Percentiles rank a stretch among this genome's conserved stretches.
These are phyloP conservation scores for Gossypium davidsonii DNA, from an alignment of 441 rosid genomes.

Conservation along the genomic window DNA sequence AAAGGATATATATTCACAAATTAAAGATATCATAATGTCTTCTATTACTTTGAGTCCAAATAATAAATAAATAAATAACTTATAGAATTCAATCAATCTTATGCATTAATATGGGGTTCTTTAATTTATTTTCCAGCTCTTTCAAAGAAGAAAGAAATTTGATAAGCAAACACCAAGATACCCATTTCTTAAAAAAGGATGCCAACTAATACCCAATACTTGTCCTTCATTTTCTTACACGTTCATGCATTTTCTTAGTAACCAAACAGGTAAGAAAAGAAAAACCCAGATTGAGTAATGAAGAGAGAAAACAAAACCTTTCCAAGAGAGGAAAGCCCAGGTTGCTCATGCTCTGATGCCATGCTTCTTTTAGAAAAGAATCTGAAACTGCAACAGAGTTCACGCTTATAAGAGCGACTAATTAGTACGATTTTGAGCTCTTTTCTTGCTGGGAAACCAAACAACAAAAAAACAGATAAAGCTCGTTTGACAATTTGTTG, in stretches of 20 bases:
- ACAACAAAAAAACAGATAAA: background rate
- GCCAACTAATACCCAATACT: background rate
- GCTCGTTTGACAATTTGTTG: background rate
- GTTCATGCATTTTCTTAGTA: conserved; percentile 8
- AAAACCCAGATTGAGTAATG: background rate
- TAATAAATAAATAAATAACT: background rate
- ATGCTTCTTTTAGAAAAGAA: conserved; percentile 21
- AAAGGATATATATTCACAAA: conserved; percentile 1
- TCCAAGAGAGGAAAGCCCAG: conserved; percentile 32
- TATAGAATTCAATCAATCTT: background rate
- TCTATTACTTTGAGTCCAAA: background rate
- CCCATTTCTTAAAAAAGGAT: background rate
- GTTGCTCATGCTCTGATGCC: conserved; percentile 57
- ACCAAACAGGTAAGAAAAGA: background rate
- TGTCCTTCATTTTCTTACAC: background rate
- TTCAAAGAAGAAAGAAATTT: too few relatives aligned
- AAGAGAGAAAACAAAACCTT: conserved; percentile 38
- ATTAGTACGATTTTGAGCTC: background rate
- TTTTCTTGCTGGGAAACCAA: background rate
- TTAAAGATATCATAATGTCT: background rate
- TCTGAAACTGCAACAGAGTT: background rate
- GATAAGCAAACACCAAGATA: background rate
- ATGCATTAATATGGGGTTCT: background rate
- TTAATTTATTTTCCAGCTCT: background rate
- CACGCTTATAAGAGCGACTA: background rate